Conservation (phyloP, 306 rosid species). For the Cicer cuneatum region DNA sequence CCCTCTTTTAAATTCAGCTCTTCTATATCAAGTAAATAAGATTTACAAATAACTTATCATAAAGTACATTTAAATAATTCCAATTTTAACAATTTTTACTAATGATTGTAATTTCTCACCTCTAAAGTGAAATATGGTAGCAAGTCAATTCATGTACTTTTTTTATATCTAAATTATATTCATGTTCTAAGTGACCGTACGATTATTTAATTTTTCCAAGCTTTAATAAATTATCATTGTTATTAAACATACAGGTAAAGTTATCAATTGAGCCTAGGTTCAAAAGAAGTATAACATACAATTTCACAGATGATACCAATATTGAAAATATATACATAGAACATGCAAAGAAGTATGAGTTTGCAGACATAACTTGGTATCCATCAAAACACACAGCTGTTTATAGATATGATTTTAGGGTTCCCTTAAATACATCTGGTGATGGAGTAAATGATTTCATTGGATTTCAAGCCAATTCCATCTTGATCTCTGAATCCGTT, state of each 20-base stretch:
- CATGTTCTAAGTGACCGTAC: too few relatives aligned
- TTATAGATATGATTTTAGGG: slow-evolving; percentile 72
- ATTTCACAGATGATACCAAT: slow-evolving; percentile 52
- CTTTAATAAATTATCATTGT: neutral
- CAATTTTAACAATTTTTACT: too few relatives aligned
- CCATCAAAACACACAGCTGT: slow-evolving; percentile 66
- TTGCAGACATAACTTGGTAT: slow-evolving; percentile 82
- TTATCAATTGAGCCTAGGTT: slow-evolving; percentile 66
- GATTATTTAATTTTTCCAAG: neutral
- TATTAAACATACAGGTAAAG: slow-evolving; percentile 52
- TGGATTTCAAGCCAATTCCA: slow-evolving; percentile 68
- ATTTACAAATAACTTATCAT: too few relatives aligned
- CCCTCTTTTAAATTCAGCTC: too few relatives aligned
- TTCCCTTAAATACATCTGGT: slow-evolving; percentile 57
- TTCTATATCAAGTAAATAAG: too few relatives aligned
- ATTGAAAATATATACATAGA: slow-evolving; percentile 57
- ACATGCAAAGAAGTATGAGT: slow-evolving; percentile 68
- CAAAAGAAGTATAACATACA: slow-evolving; percentile 69
- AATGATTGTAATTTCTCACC: too few relatives aligned
- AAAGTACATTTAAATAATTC: too few relatives aligned
- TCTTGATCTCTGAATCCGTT: slow-evolving; percentile 54
- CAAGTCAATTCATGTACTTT: too few relatives aligned
- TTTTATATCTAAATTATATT: too few relatives aligned
- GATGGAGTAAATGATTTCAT: slow-evolving; percentile 64
- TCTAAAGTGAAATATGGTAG: too few relatives aligned